Evolutionary conservation across 371 early-diverging fungal genomes (phyloP), one percentile per base, ranked within the genome.

Genomic region (Lichtheimia corymbifera): DNA sequence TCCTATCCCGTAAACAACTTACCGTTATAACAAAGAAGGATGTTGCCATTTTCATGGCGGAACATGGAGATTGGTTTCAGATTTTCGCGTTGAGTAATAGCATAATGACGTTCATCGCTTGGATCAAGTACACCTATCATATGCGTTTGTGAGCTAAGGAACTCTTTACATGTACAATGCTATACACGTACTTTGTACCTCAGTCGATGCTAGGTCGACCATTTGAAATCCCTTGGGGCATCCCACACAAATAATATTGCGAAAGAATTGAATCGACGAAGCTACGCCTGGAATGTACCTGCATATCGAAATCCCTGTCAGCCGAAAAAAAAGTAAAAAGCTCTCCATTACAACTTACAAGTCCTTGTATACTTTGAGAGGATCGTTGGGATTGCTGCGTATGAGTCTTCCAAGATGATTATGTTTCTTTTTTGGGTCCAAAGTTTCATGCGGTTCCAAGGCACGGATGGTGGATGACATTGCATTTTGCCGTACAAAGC

Each of bases 191-290:
- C 73, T 73, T 42, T 73, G 70, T 15, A 70, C 93, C 55, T 88
- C 84, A 35, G 92, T 73, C 3, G 91, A 84, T 27, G 83, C 85
- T 50, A 92, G 68, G 65, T 95, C 92, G 12, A 96, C 91, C 63
- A 96, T 79, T 68, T 96, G 96, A 67, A 96, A 96, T 1, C 97
- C 97, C 63, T 90, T 91, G 15, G 85, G 80, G 68, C 95, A 94
- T 13, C 97, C 97, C 14, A 96, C 92, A 65, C 93, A 93, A 22
- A 96, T 82, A 43, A 88, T 90, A 22, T 89, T 87, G 25, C 87
- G 84, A 61, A 95, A 72, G 62, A 89, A 93, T 68, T 93, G 91
- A 50, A 96, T 78, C 9, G 92, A 91, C 13, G 83, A 82, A 13
- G 91, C 83, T 71, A 93, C 95, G 12, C 90, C 82, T 4, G 95